Base-by-base conservation (phyloP, 2,329 filamentous ascomycete species). In the Microcera coccophila region DNA sequence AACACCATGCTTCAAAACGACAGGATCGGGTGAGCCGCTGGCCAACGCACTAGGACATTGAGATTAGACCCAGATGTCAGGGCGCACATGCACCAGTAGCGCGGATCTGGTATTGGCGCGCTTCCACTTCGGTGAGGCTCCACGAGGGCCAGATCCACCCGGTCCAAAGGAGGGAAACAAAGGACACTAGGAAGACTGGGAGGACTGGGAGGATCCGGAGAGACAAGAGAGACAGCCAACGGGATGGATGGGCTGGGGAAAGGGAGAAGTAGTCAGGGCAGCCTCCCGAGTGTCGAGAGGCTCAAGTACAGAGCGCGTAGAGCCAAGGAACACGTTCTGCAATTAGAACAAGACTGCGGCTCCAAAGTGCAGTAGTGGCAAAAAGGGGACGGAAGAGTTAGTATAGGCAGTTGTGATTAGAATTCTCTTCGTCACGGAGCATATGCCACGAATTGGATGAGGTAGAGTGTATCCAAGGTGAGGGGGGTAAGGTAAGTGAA, bases 81-180 rank as follows among this genome's bases (percentile, higher is more conserved):
- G 29, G 8, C 15, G 8, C 33, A 43, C 20, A 42, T 32, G 12
- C 21, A 38, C 16, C 15, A 38, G 43, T 48, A 57, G 42, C 54
- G 52, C 53, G 49, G 49, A 49, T 50, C 55, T 53, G 50, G 49
- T 38, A 48, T 53, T 57, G 53, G 51, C 46, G 48, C 50, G 47
- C 49, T 52, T 32, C 29, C 29, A 32, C 26, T n/a, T n/a, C n/a
- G n/a, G 39, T 47, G 38, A 52, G 48, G 41, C 45, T 57, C 50
- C 49, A 56, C 47, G 54, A 47, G 21, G 14, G 22, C 7, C 33
- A 41, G 45, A 54, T 58, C 55, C 55, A 58, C 55, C 45, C 55
- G 55, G 55, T 52, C 55, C 46, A 58, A 58, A 21, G 55, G 53
- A 55, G 50, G 36, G 44, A n/a, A n/a, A 42, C 40, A 26, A 38